A percentile compares a stretch with the other conserved stretches of the same genome.
phyloP scores from a whole-genome alignment of 2,329 filamentous ascomycete genomes.

The Colletotrichum cereale region DNA sequence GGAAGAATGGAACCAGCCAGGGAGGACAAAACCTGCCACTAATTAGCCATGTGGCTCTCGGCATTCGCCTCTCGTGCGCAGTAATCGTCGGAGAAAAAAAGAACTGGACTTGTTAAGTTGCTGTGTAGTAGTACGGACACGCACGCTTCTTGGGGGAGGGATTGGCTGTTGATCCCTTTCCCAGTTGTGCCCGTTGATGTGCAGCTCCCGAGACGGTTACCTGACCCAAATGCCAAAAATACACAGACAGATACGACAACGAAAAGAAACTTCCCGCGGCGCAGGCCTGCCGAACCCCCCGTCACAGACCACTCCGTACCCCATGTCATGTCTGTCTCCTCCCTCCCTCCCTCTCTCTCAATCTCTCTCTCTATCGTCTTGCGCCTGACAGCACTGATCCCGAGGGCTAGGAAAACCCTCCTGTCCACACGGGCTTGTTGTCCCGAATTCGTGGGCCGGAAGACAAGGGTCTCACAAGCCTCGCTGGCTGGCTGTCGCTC shows the following conservation, averaged over 20 bases:
- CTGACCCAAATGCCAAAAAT: constrained; percentile 17
- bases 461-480: constrained; percentile 9
- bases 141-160: neutral
- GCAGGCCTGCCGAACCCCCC: neutral
- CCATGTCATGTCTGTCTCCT: constrained; percentile 8
- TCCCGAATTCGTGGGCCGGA: constrained; percentile 16
- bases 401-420: constrained; percentile 14
- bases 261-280: constrained; percentile 22
- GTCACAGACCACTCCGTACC: constrained; percentile 14
- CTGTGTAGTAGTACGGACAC: neutral
- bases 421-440: neutral
- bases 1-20: neutral
- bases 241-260: constrained; percentile 34
- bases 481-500: constrained; percentile 12
- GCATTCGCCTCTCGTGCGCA: constrained; percentile 1
- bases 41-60: neutral
- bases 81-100: constrained; percentile 30
- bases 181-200: constrained; percentile 23
- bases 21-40: neutral
- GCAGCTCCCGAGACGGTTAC: constrained; percentile 22
- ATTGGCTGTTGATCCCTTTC: constrained; percentile 32
- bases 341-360: too few species aligned
- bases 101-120: neutral
- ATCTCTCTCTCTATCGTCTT: neutral
- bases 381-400: neutral